These are phyloP conservation scores for Pythium volutum DNA, from an alignment of 352 stramenopile species.

Conservation along the genomic window DNA sequence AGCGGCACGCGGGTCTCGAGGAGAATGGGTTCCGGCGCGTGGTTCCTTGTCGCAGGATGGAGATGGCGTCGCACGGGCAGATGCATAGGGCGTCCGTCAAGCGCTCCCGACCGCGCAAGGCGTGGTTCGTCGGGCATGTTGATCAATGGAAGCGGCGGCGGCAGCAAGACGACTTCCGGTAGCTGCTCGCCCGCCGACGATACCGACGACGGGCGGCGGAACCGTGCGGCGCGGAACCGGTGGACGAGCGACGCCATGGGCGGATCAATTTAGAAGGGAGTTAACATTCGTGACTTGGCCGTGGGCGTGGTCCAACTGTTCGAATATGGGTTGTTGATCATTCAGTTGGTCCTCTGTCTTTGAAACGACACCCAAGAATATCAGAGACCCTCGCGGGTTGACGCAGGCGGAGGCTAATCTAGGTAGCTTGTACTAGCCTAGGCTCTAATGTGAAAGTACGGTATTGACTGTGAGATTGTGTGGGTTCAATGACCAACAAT, in stretches of 20 bases:
- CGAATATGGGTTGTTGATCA: neutral
- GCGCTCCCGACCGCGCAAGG: conserved; percentile 37
- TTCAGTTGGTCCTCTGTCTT: no score
- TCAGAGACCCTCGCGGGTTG: neutral
- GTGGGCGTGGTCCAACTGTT: no score
- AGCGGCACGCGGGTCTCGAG: conserved; percentile 37
- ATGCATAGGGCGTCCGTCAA: conserved; percentile 35
- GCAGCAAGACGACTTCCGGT: conserved; percentile 34
- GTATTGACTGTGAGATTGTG: no score
- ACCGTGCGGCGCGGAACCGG: conserved; percentile 18
- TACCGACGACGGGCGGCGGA: conserved; percentile 7
- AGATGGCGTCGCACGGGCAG: conserved; percentile 48
- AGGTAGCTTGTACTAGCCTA: neutral
- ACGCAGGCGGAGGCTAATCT: neutral
- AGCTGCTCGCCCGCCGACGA: neutral
- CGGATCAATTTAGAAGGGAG: neutral
- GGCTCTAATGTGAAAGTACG: no score
- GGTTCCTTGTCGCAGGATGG: conserved; percentile 17
- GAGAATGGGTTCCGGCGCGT: conserved; percentile 42
- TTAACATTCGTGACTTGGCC: no score
- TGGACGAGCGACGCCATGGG: conserved; percentile 19
- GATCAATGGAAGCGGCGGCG: conserved; percentile 59
- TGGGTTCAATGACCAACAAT: no score
- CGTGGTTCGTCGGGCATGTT: conserved; percentile 47
- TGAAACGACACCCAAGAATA: neutral